Conservation (phyloP, 805 yeast species). For the Lipomyces japonicus region DNA sequence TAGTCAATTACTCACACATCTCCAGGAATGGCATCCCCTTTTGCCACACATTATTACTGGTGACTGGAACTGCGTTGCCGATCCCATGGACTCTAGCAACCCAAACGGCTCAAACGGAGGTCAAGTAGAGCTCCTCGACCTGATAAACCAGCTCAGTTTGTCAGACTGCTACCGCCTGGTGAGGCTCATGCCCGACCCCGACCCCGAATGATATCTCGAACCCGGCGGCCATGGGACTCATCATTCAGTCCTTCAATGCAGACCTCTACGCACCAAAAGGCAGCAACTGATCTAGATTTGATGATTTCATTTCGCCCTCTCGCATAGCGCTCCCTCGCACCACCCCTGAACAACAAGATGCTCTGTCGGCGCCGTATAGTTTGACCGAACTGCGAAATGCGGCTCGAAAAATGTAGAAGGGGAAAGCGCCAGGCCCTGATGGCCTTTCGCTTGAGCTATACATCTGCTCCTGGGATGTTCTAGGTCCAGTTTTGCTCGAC, state of each 20-base stretch:
- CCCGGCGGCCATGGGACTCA: neutral
- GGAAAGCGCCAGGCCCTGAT: constrained; percentile 8
- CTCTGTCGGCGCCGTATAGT: neutral
- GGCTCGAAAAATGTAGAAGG: neutral
- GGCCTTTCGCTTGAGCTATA: constrained; percentile 8
- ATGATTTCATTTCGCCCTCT: neutral
- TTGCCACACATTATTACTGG: too few species aligned
- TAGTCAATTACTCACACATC: too few species aligned
- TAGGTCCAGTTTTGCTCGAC: constrained; percentile 1
- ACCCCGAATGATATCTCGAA: too few species aligned
- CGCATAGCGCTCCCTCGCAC: neutral
- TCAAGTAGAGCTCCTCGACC: too few species aligned
- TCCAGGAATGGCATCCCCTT: too few species aligned
- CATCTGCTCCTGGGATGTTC: constrained; percentile 2
- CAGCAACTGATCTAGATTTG: neutral
- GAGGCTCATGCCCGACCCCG: too few species aligned
- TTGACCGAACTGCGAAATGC: neutral
- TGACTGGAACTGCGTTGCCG: too few species aligned
- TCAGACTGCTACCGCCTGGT: too few species aligned
- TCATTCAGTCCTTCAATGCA: neutral
- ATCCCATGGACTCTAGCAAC: too few species aligned
- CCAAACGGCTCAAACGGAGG: too few species aligned
- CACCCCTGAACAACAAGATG: neutral
- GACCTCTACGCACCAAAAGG: neutral
- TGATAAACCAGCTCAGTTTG: too few species aligned